A percentile compares a stretch with the other conserved stretches of the same genome.
These are phyloP conservation scores for Xerocomellus amylosporus DNA, from an alignment of 768 basidiomycete genomes.

Conservation along the genomic window DNA sequence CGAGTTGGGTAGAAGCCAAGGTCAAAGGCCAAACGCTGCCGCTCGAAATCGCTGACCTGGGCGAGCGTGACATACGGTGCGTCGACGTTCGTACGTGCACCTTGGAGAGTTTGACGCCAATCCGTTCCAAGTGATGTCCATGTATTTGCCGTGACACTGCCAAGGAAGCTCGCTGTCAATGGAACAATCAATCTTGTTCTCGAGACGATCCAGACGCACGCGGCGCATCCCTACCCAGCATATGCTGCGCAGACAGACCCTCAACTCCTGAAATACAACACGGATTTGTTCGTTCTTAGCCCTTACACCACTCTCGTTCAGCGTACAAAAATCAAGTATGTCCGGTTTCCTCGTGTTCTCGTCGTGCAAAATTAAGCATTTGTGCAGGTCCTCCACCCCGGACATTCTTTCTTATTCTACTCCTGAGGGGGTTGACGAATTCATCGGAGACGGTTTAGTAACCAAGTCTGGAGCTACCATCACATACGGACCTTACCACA, in stretches of 20 bases:
- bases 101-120: conserved; percentile 12
- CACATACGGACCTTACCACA: conserved; percentile 86
- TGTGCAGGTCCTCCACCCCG: conserved; percentile 62
- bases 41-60: conserved; percentile 51
- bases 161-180: conserved; percentile 54
- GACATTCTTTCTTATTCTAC: conserved; percentile 70
- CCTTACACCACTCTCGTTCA: conserved; percentile 81
- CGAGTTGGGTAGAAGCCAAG: conserved; percentile 77
- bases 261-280: conserved; percentile 75
- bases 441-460: conserved; percentile 57
- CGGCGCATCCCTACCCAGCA: conserved; percentile 72
- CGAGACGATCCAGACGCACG: conserved; percentile 76
- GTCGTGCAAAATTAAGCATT: conserved; percentile 2
- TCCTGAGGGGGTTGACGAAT: conserved; percentile 57
- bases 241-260: conserved; percentile 70
- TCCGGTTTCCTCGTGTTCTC: conserved; percentile 4
- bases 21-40: conserved; percentile 65
- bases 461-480: conserved; percentile 77
- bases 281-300: conserved; percentile 78
- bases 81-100: conserved; percentile 25
- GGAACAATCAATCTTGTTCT: conserved; percentile 74
- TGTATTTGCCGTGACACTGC: conserved; percentile 62
- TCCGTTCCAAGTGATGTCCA: conserved; percentile 42
- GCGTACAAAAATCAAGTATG: conserved; percentile 83
- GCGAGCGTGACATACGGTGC: conserved; percentile 50